Conservation (phyloP, 495 filamentous ascomycete genomes). For the Durotheca rogersii region DNA sequence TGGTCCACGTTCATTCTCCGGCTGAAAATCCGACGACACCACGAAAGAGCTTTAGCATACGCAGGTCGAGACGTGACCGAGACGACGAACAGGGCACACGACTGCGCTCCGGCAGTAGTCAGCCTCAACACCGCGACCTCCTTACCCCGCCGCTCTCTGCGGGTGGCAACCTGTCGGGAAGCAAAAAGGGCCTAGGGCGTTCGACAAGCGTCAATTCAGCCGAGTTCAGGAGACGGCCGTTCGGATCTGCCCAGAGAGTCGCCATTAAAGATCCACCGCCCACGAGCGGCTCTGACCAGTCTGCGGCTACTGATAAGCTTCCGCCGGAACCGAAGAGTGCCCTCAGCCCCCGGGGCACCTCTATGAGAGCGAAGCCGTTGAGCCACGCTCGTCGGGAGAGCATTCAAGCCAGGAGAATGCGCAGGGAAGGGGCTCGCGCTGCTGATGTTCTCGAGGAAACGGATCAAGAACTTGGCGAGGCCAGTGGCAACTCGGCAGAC, state of each 20-base stretch:
- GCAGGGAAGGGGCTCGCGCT: slow-evolving; percentile 60
- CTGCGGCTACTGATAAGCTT: slow-evolving; percentile 50
- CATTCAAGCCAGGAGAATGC: slow-evolving; percentile 76
- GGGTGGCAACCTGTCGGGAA: slow-evolving; percentile 56
- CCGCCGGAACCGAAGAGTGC: slow-evolving; percentile 36
- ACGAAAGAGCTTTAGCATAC: slow-evolving; percentile 80
- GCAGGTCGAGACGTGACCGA: slow-evolving; percentile 61
- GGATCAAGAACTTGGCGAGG: slow-evolving; percentile 57
- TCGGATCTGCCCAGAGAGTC: slow-evolving; percentile 49
- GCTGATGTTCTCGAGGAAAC: slow-evolving; percentile 81
- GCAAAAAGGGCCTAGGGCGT: slow-evolving; percentile 66
- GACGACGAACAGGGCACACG: slow-evolving; percentile 51
- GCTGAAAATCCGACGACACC: slow-evolving; percentile 61
- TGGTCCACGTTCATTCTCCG: slow-evolving; percentile 72
- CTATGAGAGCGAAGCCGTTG: slow-evolving; percentile 81
- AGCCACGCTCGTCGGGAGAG: slow-evolving; percentile 88
- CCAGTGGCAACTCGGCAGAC: slow-evolving; percentile 54
- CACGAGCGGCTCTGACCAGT: slow-evolving; percentile 79
- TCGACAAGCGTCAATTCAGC: slow-evolving; percentile 86
- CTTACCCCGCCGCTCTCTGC: slow-evolving; percentile 66
- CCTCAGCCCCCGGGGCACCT: slow-evolving; percentile 51
- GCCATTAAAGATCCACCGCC: slow-evolving; percentile 61
- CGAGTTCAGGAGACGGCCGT: slow-evolving; percentile 68
- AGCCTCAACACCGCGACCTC: slow-evolving; percentile 69
- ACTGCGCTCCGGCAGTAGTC: slow-evolving; percentile 64